These are phyloP conservation scores for Lasiodiplodia sp. DNA, from an alignment of 2,329 filamentous ascomycete species.

Conservation along the genomic window DNA sequence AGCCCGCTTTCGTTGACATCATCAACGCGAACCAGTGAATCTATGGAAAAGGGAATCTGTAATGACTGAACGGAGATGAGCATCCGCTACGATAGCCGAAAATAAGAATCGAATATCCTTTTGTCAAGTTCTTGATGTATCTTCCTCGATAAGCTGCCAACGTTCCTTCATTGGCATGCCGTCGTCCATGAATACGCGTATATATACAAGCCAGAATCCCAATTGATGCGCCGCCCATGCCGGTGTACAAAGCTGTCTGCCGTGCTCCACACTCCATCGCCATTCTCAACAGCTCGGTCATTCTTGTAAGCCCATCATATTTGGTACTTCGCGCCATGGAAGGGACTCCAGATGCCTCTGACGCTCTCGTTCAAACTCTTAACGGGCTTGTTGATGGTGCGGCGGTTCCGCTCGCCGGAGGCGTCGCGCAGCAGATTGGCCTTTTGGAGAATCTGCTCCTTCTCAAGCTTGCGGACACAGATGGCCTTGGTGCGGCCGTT, in stretches of 20 bases:
- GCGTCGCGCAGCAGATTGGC: conserved; percentile 74
- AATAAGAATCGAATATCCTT: conserved; percentile 17
- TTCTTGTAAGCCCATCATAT: background rate
- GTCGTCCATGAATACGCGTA: conserved; percentile 3
- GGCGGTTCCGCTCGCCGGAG: conserved; percentile 75
- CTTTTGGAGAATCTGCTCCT: conserved; percentile 82
- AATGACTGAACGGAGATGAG: conserved; percentile 18
- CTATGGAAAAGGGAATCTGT: conserved; percentile 11
- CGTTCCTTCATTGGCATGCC: background rate
- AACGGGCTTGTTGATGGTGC: conserved; percentile 63
- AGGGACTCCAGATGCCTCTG: conserved; percentile 70
- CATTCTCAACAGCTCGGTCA: background rate
- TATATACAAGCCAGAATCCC: conserved; percentile 24
- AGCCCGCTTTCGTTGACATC: conserved; percentile 85
- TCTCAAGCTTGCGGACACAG: conserved; percentile 86
- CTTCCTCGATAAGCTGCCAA: background rate
- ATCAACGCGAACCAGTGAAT: conserved; percentile 63
- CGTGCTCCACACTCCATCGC: background rate
- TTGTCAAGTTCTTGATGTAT: background rate
- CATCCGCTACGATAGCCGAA: conserved; percentile 13
- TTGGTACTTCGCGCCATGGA: conserved; percentile 59
- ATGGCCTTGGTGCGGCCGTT: conserved; percentile 86
- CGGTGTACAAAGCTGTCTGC: conserved; percentile 16
- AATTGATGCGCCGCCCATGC: conserved; percentile 27
- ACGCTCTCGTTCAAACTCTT: conserved; percentile 69